These are phyloP conservation scores for Fusarium clavum DNA, from an alignment of 2,329 filamentous ascomycete genomes.

Conservation along the genomic window DNA sequence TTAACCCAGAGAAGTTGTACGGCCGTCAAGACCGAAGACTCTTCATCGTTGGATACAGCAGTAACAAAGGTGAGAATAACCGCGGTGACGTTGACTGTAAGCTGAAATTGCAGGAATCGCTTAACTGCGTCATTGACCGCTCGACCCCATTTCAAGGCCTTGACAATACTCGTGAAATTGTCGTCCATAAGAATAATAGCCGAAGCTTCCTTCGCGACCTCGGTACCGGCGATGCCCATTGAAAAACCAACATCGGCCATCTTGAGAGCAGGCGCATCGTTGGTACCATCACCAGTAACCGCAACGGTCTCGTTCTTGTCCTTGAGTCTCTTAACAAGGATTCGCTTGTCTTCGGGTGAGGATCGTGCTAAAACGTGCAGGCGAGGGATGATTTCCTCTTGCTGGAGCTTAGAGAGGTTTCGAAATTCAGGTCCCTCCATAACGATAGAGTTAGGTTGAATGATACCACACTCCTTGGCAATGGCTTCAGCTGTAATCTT, in stretches of 20 bases:
- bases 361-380: slow-evolving; percentile 80
- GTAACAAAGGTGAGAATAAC: slow-evolving; percentile 90
- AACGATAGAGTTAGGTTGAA: slow-evolving; percentile 73
- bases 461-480: slow-evolving; percentile 81
- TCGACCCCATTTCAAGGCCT: slow-evolving; percentile 83
- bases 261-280: slow-evolving; percentile 84
- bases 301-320: slow-evolving; percentile 81
- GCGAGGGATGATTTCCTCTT: slow-evolving; percentile 74
- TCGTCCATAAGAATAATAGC: slow-evolving; percentile 90
- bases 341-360: slow-evolving; percentile 81
- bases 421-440: slow-evolving; percentile 85
- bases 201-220: slow-evolving; percentile 86
- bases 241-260: slow-evolving; percentile 86
- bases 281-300: slow-evolving; percentile 86
- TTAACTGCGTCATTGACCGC: slow-evolving; percentile 83
- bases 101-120: slow-evolving; percentile 80
- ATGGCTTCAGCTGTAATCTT: slow-evolving; percentile 83
- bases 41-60: slow-evolving; percentile 76
- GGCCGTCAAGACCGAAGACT: slow-evolving; percentile 83
- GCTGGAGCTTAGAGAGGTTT: slow-evolving; percentile 73
- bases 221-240: slow-evolving; percentile 86
- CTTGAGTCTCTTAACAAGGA: slow-evolving; percentile 77
- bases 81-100: slow-evolving; percentile 92
- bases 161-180: slow-evolving; percentile 88
- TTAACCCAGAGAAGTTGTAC: slow-evolving; percentile 97